Base-by-base conservation (phyloP, 225 moss, liverwort and hornwort genomes). In the Pseudisothecium myosuroides region DNA sequence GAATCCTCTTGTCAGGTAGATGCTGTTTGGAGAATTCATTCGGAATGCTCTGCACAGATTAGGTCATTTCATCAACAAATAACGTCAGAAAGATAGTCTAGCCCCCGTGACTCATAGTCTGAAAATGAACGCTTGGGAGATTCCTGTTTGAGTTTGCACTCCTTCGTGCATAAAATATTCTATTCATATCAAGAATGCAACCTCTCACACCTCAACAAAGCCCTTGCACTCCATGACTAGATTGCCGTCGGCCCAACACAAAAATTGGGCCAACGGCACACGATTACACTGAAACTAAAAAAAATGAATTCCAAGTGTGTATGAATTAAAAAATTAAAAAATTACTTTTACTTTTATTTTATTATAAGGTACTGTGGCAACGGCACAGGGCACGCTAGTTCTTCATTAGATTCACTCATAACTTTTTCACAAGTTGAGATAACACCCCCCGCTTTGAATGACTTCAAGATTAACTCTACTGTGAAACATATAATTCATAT, bases 21-120 rank as follows among this genome's bases (percentile, higher is more conserved):
- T 90, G 73, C 32, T 82, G 58, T 68, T n/a, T 83, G 59, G 93
- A 82, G 41, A 89, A 91, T 49, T 91, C 89, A 6, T 24, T 36
- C 20, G 93, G 91, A 74, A 93, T 83, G 61, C 16, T 72, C 93
- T 93, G 89, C 89, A 59, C 7, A 20, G 34, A 58, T 31, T 47
- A 27, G 34, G 54, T 63, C 72, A 64, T 72, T 54, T 34, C 61
- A 75, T 80, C 43, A 55, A 54, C 32, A 83, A 28, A 39, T 29
- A 37, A 11, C 31, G 12, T 68, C 16, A 63, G 41, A 59, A 60
- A 73, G 41, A 27, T 54, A 41, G 13, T 68, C 49, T 18, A n/a
- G 18, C 36, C 27, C 24, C 20, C 4, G 29, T n/a, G 65, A 66
- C 1, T 34, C 64, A 29, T 36, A 82, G 47, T 4, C 6, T 52